Base-by-base conservation (phyloP, 768 basidiomycete species). In the Suillus lakei region DNA sequence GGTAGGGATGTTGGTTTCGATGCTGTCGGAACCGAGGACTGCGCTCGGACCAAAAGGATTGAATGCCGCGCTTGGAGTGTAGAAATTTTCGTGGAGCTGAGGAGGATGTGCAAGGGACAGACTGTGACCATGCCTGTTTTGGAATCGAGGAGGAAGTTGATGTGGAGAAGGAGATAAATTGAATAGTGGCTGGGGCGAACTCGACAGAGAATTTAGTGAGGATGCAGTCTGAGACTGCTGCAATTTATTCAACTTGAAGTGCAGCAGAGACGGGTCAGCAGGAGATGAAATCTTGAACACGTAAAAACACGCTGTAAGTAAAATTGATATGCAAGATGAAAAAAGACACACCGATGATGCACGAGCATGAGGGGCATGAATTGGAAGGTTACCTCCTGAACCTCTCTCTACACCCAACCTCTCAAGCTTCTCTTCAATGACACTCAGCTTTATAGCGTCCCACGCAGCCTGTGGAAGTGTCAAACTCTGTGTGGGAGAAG, bases 161-260 rank as follows among this genome's bases (percentile, higher is more conserved):
- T 78, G 78, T 8, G 87, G 86, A 8, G 90, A 87, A 9, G 88
- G 81, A 5, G 85, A 80, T 13, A 86, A 71, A n/a, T 73, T 73
- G n/a, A 83, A 81, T 0, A 82, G 79, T 23, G 86, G 87, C 63
- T 89, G 88, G 0, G 92, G 92, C 4, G 92, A 93, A 9, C 84
- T 77, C 15, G 89, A 78, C 34, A 88, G 73, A 1, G 91, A 92
- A 61, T 80, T 82, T 1, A 81, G 73, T 4, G 83, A 79, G 4
- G 85, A 84, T 21, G 78, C 78, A 61, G 75, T 77, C 69, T 92
- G 91, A 0, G 89, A 84, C 76, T 89, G 89, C 67, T 93, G 92
- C 12, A 95, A 81, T 77, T 92, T 93, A 78, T 92, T 93, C 51
- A 95, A 81, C 76, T 93, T 94, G 79, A 91, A 93, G 68, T 88